phyloP scores from a whole-genome alignment of 352 stramenopile genomes.

The Phytophthora melonis region DNA sequence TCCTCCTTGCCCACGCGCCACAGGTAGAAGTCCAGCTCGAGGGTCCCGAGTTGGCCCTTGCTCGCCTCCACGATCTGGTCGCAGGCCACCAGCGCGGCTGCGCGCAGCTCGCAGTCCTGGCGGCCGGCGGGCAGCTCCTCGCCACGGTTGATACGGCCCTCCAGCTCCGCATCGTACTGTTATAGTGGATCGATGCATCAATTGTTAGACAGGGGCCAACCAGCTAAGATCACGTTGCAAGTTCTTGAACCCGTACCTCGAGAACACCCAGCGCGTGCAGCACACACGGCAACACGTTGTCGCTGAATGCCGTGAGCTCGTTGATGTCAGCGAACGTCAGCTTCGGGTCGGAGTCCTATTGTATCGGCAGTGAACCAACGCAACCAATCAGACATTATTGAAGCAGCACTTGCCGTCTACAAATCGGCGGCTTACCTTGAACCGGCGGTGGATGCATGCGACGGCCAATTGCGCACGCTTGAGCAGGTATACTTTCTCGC shows the following conservation, averaged over 20 bases:
- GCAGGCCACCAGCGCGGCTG: constrained; percentile 69
- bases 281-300: constrained; percentile 85
- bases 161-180: constrained; percentile 69
- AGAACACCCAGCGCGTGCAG: constrained; percentile 75
- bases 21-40: constrained; percentile 75
- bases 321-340: constrained; percentile 71
- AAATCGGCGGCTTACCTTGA: constrained; percentile 49
- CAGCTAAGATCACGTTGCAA: background rate
- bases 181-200: background rate
- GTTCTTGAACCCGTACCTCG: constrained; percentile 47
- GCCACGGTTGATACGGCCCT: constrained; percentile 52
- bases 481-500: constrained; percentile 64
- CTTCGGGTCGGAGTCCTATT: constrained; percentile 54
- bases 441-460: constrained; percentile 66
- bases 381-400: background rate
- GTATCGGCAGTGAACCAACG: constrained; percentile 6
- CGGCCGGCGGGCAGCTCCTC: constrained; percentile 55
- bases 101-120: constrained; percentile 75
- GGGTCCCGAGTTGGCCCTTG: constrained; percentile 50
- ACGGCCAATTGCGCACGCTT: constrained; percentile 79
- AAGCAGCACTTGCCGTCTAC: background rate
- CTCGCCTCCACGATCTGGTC: constrained; percentile 71
- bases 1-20: constrained; percentile 84
- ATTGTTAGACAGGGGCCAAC: background rate
- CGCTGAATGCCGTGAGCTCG: constrained; percentile 68